These are phyloP conservation scores for Gnomoniopsis smithogilvyi DNA, from an alignment of 2,329 filamentous ascomycete genomes.

Conservation along the genomic window DNA sequence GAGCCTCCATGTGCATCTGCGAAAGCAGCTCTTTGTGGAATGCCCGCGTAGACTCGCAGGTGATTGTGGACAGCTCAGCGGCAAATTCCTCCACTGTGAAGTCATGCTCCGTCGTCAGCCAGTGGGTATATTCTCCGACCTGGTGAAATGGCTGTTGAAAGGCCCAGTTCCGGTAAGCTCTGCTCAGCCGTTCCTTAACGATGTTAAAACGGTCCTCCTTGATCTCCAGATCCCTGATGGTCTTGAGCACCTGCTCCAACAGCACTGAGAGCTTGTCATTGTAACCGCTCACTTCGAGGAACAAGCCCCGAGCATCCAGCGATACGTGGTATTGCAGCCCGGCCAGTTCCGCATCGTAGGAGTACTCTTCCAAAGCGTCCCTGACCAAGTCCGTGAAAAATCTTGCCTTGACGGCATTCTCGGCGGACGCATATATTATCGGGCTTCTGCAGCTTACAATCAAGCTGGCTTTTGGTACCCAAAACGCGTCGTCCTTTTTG, in stretches of 20 bases:
- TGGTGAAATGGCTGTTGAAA: slow-evolving; percentile 88
- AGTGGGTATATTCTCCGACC: slow-evolving; percentile 77
- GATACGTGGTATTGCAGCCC: slow-evolving; percentile 81
- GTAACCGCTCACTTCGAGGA: slow-evolving; percentile 81
- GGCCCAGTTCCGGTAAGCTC: slow-evolving; percentile 81
- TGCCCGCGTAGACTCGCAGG: slow-evolving; percentile 67
- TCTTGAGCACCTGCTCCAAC: slow-evolving; percentile 81
- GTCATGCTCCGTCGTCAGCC: slow-evolving; percentile 72
- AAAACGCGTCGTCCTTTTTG: slow-evolving; percentile 98
- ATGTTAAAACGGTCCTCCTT: slow-evolving; percentile 87
- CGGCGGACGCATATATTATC: slow-evolving; percentile 73
- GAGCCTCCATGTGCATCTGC: slow-evolving; percentile 83
- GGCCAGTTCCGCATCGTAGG: slow-evolving; percentile 92
- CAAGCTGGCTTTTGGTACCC: slow-evolving; percentile 92
- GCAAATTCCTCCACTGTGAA: slow-evolving; percentile 79
- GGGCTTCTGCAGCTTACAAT: slow-evolving; percentile 78
- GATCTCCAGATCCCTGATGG: slow-evolving; percentile 80
- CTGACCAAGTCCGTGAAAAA: slow-evolving; percentile 83
- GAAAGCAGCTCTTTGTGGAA: slow-evolving; percentile 79
- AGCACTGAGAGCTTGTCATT: slow-evolving; percentile 94
- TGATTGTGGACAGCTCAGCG: slow-evolving; percentile 71
- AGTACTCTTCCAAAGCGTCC: slow-evolving; percentile 87
- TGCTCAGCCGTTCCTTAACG: slow-evolving; percentile 77
- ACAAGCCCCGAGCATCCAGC: slow-evolving; percentile 69
- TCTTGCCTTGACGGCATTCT: slow-evolving; percentile 72